phyloP scores from a whole-genome alignment of 2,329 filamentous ascomycete genomes.

The Pezicula carpinea region DNA sequence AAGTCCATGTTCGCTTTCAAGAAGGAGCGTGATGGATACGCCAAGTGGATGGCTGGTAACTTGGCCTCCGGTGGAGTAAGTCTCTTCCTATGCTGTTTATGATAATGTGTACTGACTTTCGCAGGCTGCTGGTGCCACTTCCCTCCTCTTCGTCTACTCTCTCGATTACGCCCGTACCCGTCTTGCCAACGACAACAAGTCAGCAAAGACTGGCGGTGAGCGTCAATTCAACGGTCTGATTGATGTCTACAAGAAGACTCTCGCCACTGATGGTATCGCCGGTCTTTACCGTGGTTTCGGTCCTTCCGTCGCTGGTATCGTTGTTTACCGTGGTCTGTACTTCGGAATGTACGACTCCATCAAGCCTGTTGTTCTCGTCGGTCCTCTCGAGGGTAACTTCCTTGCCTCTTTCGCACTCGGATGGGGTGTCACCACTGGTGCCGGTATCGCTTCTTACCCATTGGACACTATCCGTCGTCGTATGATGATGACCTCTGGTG shows the following conservation, averaged over 20 bases:
- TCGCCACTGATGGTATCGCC: slow-evolving; percentile 95
- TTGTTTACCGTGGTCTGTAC: slow-evolving; percentile 99
- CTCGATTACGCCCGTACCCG: slow-evolving; percentile 99
- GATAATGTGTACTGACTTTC: slow-evolving; percentile 10
- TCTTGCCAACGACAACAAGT: slow-evolving; percentile 99
- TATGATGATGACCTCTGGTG: slow-evolving; percentile 99
- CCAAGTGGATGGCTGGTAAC: slow-evolving; percentile 99
- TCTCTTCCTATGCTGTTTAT: slow-evolving; percentile 27
- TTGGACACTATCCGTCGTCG: slow-evolving; percentile 99
- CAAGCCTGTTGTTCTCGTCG: slow-evolving; percentile 96
- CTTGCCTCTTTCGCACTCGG: slow-evolving; percentile 97
- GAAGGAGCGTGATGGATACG: slow-evolving; percentile 98
- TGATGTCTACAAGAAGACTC: slow-evolving; percentile 99
- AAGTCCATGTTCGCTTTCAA: slow-evolving; percentile 99
- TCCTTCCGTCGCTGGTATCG: slow-evolving; percentile 97
- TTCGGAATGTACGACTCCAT: slow-evolving; percentile 99
- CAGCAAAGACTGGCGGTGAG: slow-evolving; percentile 91
- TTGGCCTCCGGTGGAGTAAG: slow-evolving; percentile 98
- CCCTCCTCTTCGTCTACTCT: slow-evolving; percentile 99
- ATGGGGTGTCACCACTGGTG: slow-evolving; percentile 99
- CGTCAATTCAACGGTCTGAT: slow-evolving; percentile 99
- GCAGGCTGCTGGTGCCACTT: slow-evolving; percentile 96
- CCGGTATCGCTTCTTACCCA: slow-evolving; percentile 99
- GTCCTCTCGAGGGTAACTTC: slow-evolving; percentile 95
- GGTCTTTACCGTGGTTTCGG: slow-evolving; percentile 99